Conservation (phyloP, 1,284 basidiomycete species). For the Sanghuangporus sanghuang region DNA sequence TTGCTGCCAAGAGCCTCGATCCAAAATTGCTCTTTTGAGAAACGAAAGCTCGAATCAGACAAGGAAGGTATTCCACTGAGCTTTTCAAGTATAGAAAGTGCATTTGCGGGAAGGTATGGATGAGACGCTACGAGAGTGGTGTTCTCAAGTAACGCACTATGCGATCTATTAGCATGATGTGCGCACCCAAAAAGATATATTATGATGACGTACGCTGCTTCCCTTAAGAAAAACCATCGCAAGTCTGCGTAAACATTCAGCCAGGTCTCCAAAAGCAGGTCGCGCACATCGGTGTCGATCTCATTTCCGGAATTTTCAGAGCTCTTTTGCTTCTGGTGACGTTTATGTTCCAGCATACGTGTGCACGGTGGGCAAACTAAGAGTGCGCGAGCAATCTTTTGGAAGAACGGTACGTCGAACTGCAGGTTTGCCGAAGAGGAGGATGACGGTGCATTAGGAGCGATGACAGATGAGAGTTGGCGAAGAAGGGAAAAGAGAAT, state of each 20-base stretch:
- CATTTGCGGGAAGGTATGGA: conserved; percentile 50
- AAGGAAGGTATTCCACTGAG: conserved; percentile 78
- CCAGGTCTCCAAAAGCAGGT: conserved; percentile 65
- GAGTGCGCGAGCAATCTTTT: conserved; percentile 55
- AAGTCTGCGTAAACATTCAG: conserved; percentile 84
- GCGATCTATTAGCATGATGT: background rate
- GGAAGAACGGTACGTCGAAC: conserved; percentile 68
- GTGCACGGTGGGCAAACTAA: conserved; percentile 56
- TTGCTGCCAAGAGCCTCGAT: conserved; percentile 65
- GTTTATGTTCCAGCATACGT: conserved; percentile 25
- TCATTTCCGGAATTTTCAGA: conserved; percentile 9
- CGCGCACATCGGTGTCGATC: conserved; percentile 54
- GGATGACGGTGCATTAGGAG: conserved; percentile 25
- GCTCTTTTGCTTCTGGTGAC: conserved; percentile 18
- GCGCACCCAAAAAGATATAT: background rate
- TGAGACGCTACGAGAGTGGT: conserved; percentile 24
- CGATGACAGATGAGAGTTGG: conserved; percentile 63
- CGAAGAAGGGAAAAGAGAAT: conserved; percentile 80
- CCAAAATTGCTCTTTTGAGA: conserved; percentile 55
- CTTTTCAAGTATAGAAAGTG: conserved; percentile 73
- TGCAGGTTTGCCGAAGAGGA: conserved; percentile 40
- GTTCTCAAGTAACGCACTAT: conserved; percentile 24
- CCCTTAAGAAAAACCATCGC: conserved; percentile 89
- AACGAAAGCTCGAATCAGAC: background rate
- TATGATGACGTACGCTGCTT: conserved; percentile 56